Percentiles rank a stretch among this genome's conserved stretches.
These are phyloP conservation scores for Tricharina praecox DNA, from an alignment of 495 filamentous ascomycete genomes.

Conservation along the genomic window DNA sequence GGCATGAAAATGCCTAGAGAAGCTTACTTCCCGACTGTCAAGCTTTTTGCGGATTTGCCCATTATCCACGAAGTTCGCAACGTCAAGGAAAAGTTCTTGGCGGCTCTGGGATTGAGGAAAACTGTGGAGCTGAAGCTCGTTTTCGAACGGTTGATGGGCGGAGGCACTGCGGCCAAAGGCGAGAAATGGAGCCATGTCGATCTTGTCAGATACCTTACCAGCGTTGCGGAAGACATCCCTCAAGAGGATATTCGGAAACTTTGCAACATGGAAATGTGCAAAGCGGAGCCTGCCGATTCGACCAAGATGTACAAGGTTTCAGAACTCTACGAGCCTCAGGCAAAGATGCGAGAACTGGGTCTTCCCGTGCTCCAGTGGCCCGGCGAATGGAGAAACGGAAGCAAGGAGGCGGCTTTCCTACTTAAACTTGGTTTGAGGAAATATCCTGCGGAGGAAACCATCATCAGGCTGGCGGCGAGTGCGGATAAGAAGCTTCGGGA, in stretches of 20 bases:
- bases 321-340: slow-evolving; percentile 72
- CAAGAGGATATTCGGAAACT: slow-evolving; percentile 63
- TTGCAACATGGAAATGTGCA: slow-evolving; percentile 58
- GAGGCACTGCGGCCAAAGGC: slow-evolving; percentile 30
- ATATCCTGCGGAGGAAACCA: slow-evolving; percentile 52
- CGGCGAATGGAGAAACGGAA: slow-evolving; percentile 43
- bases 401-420: slow-evolving; percentile 58
- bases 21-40: slow-evolving; percentile 83
- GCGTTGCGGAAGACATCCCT: slow-evolving; percentile 81
- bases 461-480: slow-evolving; percentile 55
- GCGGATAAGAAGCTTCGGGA: slow-evolving; percentile 40
- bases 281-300: slow-evolving; percentile 43
- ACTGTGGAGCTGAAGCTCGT: slow-evolving; percentile 88
- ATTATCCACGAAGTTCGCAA: slow-evolving; percentile 53
- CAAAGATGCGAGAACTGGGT: slow-evolving; percentile 45
- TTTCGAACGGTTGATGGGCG: slow-evolving; percentile 61
- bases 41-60: slow-evolving; percentile 84
- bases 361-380: slow-evolving; percentile 79
- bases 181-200: slow-evolving; percentile 82
- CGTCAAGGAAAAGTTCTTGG: slow-evolving; percentile 78
- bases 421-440: slow-evolving; percentile 49
- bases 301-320: slow-evolving; percentile 54
- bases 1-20: slow-evolving; percentile 80
- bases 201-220: slow-evolving; percentile 80
- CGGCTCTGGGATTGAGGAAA: slow-evolving; percentile 61